Conservation (phyloP, 495 filamentous ascomycete genomes). For the Endocarpon pusillum region DNA sequence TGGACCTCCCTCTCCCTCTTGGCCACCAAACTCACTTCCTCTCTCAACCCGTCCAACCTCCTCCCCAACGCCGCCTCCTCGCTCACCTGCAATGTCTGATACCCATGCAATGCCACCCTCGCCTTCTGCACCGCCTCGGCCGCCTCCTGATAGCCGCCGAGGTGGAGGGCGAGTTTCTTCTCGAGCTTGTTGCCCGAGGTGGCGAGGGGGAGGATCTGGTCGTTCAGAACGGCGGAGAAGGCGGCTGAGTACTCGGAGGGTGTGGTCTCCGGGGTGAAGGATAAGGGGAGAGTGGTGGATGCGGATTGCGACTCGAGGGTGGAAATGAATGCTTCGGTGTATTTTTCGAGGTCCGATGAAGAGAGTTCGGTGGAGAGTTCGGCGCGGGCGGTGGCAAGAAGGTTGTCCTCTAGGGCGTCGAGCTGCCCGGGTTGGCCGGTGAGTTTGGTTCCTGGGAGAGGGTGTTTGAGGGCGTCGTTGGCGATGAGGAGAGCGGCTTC, state of each 20-base stretch:
- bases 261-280: constrained; percentile 41
- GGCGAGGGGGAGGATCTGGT: constrained; percentile 50
- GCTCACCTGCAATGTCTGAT: constrained; percentile 54
- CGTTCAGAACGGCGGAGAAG: constrained; percentile 33
- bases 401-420: constrained; percentile 50
- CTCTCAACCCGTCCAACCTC: constrained; percentile 56
- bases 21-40: constrained; percentile 70
- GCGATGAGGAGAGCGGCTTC: constrained; percentile 68
- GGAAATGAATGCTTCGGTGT: constrained; percentile 51
- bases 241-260: constrained; percentile 15
- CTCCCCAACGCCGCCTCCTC: constrained; percentile 59
- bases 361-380: constrained; percentile 60
- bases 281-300: constrained; percentile 50
- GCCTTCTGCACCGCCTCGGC: constrained; percentile 59
- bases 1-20: constrained; percentile 80
- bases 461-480: constrained; percentile 62
- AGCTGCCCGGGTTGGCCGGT: constrained; percentile 42
- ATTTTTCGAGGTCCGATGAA: constrained; percentile 21
- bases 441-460: constrained; percentile 45
- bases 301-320: constrained; percentile 25
- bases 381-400: constrained; percentile 54
- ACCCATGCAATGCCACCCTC: constrained; percentile 52
- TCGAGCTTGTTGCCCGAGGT: constrained; percentile 75
- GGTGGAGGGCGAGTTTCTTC: constrained; percentile 77
- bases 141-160: constrained; percentile 86